These are phyloP conservation scores for Epithele typhae DNA, from an alignment of 768 basidiomycete species.

Conservation along the genomic window DNA sequence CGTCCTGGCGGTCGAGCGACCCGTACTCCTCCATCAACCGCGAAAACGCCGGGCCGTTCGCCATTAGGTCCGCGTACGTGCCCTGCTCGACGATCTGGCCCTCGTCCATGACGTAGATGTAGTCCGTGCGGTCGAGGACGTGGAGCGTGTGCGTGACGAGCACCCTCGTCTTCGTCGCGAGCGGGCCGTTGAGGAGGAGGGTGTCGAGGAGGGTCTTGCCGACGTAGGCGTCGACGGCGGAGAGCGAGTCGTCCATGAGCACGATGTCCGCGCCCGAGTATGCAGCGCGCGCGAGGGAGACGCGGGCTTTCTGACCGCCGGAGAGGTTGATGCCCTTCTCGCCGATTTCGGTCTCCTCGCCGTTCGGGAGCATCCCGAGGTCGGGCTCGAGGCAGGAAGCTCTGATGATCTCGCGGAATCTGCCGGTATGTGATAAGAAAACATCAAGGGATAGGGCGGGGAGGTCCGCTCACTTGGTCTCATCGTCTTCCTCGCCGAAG, in stretches of 20 bases:
- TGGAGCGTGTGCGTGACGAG: conserved; percentile 91
- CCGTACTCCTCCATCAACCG: conserved; percentile 38
- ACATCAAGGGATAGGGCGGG: too few species aligned
- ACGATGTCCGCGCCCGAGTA: conserved; percentile 72
- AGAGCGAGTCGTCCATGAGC: conserved; percentile 78
- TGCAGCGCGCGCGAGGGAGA: conserved; percentile 71
- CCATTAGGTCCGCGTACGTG: conserved; percentile 32
- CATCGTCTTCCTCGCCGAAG: conserved; percentile 66
- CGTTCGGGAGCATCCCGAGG: conserved; percentile 64
- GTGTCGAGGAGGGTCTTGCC: conserved; percentile 47
- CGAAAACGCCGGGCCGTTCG: conserved; percentile 29
- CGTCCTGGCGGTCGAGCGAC: conserved; percentile 36
- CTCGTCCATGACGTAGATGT: conserved; percentile 62
- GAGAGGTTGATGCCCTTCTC: conserved; percentile 74
- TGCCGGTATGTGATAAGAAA: conserved; percentile 15
- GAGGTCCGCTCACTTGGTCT: conserved; percentile 46
- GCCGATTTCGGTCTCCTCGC: conserved; percentile 67
- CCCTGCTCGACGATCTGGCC: conserved; percentile 51
- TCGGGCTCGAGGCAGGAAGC: conserved; percentile 73
- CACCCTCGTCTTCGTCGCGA: conserved; percentile 62
- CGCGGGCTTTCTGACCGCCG: conserved; percentile 53
- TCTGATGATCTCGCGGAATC: conserved; percentile 51
- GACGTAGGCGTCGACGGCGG: conserved; percentile 76
- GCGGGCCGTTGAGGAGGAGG: conserved; percentile 28
- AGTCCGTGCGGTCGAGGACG: conserved; percentile 81